Evolutionary conservation across 2,329 filamentous ascomycete genomes (phyloP).

Genomic region (Pestalotiopsis sp.): DNA sequence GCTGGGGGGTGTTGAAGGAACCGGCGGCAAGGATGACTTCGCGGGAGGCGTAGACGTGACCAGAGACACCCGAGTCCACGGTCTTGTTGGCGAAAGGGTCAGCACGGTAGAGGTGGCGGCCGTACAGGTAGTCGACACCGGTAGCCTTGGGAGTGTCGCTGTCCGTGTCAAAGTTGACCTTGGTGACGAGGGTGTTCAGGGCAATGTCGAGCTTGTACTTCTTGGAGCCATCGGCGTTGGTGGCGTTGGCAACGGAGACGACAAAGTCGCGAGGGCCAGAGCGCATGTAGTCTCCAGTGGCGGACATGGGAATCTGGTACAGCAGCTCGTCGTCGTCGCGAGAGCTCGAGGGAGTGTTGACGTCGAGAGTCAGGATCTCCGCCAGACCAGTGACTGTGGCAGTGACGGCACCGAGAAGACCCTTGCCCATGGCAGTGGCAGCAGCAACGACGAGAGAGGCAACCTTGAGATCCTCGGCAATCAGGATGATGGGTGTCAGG

Average conservation of each 20-base stretch:
- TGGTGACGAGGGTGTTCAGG: conserved; percentile 27
- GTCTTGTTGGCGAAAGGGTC: conserved; percentile 14
- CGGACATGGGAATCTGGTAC: conserved; percentile 51
- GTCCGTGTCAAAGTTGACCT: conserved; percentile 21
- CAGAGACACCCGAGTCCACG: conserved; percentile 10
- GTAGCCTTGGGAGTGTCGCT: conserved; percentile 18
- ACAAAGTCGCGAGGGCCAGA: conserved; percentile 54
- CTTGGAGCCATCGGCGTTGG: conserved; percentile 37
- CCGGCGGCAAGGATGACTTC: conserved; percentile 36
- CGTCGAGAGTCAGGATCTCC: conserved; percentile 14
- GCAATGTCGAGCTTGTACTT: conserved; percentile 43
- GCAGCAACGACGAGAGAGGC: conserved; percentile 14
- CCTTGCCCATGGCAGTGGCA: conserved; percentile 13
- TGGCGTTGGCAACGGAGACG: conserved; percentile 40
- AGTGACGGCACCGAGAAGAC: conserved; percentile 4
- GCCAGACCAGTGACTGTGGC: conserved; percentile 14
- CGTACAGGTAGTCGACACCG: conserved; percentile 23
- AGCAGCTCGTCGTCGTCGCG: conserved; percentile 42
- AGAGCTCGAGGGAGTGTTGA: conserved; percentile 10
- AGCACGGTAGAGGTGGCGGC: conserved; percentile 23
- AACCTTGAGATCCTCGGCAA: conserved; percentile 48
- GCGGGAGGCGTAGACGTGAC: conserved; percentile 16
- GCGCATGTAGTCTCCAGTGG: conserved; percentile 42
- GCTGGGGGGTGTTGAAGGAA: conserved; percentile 32
- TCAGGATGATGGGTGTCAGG: conserved; percentile 45